Percentiles rank a stretch among this genome's conserved stretches.
Evolutionary conservation across 2,329 filamentous ascomycete species (phyloP).

Genomic region (Sporothrix phasma): DNA sequence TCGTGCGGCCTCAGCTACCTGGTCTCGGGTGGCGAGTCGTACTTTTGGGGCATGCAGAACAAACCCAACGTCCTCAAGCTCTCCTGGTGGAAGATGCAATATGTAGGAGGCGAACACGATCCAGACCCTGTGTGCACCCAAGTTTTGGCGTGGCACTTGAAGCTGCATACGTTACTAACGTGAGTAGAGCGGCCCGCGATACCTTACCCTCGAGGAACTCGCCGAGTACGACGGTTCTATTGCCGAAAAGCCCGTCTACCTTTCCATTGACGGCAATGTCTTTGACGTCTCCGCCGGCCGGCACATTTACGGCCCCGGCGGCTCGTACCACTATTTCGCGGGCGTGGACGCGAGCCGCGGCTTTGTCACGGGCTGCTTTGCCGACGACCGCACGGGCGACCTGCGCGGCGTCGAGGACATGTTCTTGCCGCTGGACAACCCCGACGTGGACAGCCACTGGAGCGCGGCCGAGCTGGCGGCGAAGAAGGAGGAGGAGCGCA

Average conservation of each 20-base stretch:
- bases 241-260: slow-evolving; percentile 66
- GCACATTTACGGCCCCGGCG: slow-evolving; percentile 70
- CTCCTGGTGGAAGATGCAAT: slow-evolving; percentile 47
- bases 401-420: slow-evolving; percentile 79
- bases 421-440: slow-evolving; percentile 59
- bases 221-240: slow-evolving; percentile 68
- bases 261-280: slow-evolving; percentile 80
- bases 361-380: slow-evolving; percentile 89
- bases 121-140: neutral
- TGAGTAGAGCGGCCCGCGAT: slow-evolving; percentile 47
- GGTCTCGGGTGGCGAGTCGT: slow-evolving; percentile 58
- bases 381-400: slow-evolving; percentile 73
- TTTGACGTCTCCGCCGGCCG: slow-evolving; percentile 68
- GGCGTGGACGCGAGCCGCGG: slow-evolving; percentile 78
- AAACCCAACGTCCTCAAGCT: slow-evolving; percentile 51
- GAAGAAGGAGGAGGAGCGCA: slow-evolving; percentile 52
- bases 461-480: slow-evolving; percentile 42
- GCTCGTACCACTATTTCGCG: slow-evolving; percentile 77
- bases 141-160: too few species aligned
- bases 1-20: slow-evolving; percentile 67
- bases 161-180: too few species aligned
- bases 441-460: slow-evolving; percentile 50
- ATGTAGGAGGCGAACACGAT: slow-evolving; percentile 38
- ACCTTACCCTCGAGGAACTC: slow-evolving; percentile 68
- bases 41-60: slow-evolving; percentile 56